Conservation (phyloP, 1,284 basidiomycete species). For the Bothia castanella region DNA sequence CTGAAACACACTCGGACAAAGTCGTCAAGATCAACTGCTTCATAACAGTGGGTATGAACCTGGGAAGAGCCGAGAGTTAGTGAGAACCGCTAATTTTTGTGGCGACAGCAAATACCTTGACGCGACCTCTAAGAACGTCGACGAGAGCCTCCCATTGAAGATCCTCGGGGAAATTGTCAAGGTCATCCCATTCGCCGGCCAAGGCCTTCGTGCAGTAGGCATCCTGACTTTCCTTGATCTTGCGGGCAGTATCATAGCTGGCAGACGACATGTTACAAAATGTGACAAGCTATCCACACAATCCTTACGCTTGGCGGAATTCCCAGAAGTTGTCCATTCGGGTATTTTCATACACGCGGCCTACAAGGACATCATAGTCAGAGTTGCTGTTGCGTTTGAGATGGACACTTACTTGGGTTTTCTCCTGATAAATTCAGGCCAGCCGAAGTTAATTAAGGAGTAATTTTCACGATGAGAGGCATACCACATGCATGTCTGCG, state of each 20-base stretch:
- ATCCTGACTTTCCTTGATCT: slow-evolving; percentile 74
- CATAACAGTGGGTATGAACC: slow-evolving; percentile 79
- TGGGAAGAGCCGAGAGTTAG: slow-evolving; percentile 28
- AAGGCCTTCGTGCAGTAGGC: slow-evolving; percentile 60
- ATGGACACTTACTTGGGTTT: slow-evolving; percentile 22
- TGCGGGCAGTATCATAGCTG: slow-evolving; percentile 67
- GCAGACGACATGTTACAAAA: slow-evolving; percentile 4
- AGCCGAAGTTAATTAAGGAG: slow-evolving; percentile 3
- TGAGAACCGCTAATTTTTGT: not conserved
- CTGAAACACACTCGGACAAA: slow-evolving; percentile 57
- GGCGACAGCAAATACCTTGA: slow-evolving; percentile 47
- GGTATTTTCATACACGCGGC: slow-evolving; percentile 28
- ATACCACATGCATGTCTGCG: slow-evolving; percentile 46
- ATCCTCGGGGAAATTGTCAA: slow-evolving; percentile 70
- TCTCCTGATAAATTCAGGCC: slow-evolving; percentile 20
- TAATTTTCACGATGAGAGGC: slow-evolving; percentile 4
- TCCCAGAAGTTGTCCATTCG: slow-evolving; percentile 58
- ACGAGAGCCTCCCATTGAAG: slow-evolving; percentile 84
- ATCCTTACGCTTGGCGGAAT: slow-evolving; percentile 43
- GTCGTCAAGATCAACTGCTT: slow-evolving; percentile 76
- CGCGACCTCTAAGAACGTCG: slow-evolving; percentile 77
- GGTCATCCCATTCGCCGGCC: slow-evolving; percentile 54
- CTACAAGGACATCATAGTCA: slow-evolving; percentile 12
- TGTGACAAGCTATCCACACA: not conserved
- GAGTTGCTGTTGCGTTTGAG: not conserved